Conservation (phyloP, 1,284 basidiomycete species). For the Pisolithus thermaeus region DNA sequence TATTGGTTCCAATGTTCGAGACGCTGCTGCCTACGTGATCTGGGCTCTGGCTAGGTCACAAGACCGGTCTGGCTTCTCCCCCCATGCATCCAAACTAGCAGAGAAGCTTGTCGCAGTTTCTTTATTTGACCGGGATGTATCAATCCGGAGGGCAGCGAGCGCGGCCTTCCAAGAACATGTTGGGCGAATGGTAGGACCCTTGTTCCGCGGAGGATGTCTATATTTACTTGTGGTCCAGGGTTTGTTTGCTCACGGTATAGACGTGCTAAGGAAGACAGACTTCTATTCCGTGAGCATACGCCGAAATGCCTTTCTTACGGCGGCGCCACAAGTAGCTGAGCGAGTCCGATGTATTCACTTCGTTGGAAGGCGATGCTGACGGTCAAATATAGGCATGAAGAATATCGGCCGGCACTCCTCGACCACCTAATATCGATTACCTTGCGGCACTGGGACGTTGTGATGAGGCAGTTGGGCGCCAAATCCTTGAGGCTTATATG, state of each 20-base stretch:
- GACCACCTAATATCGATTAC: constrained; percentile 74
- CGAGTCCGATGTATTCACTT: constrained; percentile 36
- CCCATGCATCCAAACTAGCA: constrained; percentile 64
- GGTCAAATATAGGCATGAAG: constrained; percentile 42
- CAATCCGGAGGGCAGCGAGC: constrained; percentile 94
- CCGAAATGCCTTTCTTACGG: constrained; percentile 76
- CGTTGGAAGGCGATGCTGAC: constrained; percentile 2
- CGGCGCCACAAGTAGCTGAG: constrained; percentile 83
- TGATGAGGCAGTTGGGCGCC: constrained; percentile 79
- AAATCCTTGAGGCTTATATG: constrained; percentile 70
- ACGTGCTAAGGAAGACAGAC: constrained; percentile 86
- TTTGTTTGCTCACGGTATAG: constrained; percentile 90
- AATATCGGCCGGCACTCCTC: constrained; percentile 70
- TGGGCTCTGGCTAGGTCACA: constrained; percentile 91
- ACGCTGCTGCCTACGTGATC: constrained; percentile 90
- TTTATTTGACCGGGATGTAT: constrained; percentile 89
- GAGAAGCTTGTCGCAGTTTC: constrained; percentile 72
- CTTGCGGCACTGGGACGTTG: constrained; percentile 85
- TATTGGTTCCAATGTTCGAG: constrained; percentile 90
- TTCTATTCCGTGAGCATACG: constrained; percentile 91
- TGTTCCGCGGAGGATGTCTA: constrained; percentile 10
- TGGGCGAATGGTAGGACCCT: constrained; percentile 73
- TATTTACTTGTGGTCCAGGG: constrained; percentile 42
- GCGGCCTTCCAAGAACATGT: constrained; percentile 98
- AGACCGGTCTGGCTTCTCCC: constrained; percentile 50